Conservation (phyloP, 768 basidiomycete species). For the Hygrophoropsis aurantiaca region DNA sequence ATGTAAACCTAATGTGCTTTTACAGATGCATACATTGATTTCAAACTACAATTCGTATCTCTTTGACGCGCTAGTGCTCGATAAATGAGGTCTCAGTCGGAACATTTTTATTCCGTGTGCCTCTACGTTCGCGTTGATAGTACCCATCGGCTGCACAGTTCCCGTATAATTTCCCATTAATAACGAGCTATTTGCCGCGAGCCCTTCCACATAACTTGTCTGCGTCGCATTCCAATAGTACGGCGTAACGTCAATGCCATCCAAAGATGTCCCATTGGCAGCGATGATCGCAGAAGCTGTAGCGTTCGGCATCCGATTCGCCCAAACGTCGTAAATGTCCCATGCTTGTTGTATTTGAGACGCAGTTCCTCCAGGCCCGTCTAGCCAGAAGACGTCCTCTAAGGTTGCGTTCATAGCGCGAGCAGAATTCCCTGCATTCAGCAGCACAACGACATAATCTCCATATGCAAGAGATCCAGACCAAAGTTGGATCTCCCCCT, state of each 20-base stretch:
- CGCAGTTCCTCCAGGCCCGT: slow-evolving; percentile 1
- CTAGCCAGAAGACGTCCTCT: slow-evolving; percentile 3
- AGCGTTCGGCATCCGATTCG: slow-evolving; percentile 2
- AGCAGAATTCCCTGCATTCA: slow-evolving; percentile 1
- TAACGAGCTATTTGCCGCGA: neutral
- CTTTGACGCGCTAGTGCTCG: neutral
- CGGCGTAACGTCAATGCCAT: neutral
- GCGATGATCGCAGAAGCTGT: slow-evolving; percentile 1
- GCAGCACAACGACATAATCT: slow-evolving; percentile 1
- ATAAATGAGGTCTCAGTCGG: neutral
- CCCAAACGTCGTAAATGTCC: slow-evolving; percentile 5
- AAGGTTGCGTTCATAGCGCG: slow-evolving; percentile 4
- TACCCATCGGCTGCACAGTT: slow-evolving; percentile 1
- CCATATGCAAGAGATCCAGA: neutral
- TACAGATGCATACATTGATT: no score
- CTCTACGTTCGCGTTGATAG: neutral
- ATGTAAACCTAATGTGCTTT: no score
- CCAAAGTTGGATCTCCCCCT: slow-evolving; percentile 5
- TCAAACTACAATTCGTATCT: neutral
- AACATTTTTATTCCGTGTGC: slow-evolving; percentile 1
- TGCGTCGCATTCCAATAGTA: slow-evolving; percentile 1
- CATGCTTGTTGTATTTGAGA: slow-evolving; percentile 2
- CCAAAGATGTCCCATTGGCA: slow-evolving; percentile 1
- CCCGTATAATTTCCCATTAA: slow-evolving; percentile 1
- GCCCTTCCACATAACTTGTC: neutral